phyloP scores from a whole-genome alignment of 495 filamentous ascomycete species.

The Aspergillus taichungensis region DNA sequence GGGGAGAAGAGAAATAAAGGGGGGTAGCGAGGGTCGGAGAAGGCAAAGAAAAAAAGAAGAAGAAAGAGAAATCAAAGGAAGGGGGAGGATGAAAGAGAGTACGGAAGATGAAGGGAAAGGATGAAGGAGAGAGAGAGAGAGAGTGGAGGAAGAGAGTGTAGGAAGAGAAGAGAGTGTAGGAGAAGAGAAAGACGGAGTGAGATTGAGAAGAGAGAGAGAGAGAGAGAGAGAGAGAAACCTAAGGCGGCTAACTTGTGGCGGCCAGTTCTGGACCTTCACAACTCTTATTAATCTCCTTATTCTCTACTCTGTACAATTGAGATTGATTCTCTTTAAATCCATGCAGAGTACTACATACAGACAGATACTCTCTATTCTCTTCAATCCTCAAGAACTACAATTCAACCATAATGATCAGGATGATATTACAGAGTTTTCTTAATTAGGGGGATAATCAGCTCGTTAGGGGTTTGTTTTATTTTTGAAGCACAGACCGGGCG shows the following conservation, averaged over 20 bases:
- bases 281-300: no score
- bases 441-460: constrained; percentile 5
- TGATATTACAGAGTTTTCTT: no score
- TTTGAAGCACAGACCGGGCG: constrained; percentile 15
- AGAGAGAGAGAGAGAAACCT: background rate
- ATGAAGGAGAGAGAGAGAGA: background rate
- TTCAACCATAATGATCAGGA: no score
- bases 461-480: background rate
- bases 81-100: constrained; percentile 1
- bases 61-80: background rate
- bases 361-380: background rate
- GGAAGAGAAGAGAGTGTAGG: background rate
- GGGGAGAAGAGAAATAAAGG: background rate
- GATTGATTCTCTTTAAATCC: no score
- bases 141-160: background rate
- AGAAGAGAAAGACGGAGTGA: constrained; percentile 1
- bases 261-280: no score
- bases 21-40: background rate
- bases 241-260: no score
- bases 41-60: constrained; percentile 3
- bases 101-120: background rate
- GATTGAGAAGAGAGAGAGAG: background rate
- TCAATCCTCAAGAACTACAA: constrained; percentile 1
- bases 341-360: no score
- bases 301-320: no score